These are phyloP conservation scores for Puccinia hordei DNA, from an alignment of 1,284 basidiomycete genomes.

Conservation along the genomic window DNA sequence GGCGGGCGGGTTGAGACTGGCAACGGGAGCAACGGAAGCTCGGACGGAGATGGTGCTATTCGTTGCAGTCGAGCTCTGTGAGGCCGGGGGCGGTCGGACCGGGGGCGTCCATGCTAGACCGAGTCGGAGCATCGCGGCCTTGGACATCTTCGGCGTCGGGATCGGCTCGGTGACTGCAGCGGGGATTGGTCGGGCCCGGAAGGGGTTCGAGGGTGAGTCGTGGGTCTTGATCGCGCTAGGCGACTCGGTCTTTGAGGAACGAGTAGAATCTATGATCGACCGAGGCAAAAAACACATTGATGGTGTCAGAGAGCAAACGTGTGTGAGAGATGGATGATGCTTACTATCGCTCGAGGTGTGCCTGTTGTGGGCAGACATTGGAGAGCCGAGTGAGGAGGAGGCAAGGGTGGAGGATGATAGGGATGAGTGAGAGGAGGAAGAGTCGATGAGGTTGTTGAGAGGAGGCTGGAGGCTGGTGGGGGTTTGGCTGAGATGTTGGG, in stretches of 20 bases:
- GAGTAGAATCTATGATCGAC: not conserved
- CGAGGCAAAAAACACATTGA: no score
- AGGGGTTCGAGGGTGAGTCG: not conserved
- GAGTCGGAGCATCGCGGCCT: slow-evolving; percentile 35
- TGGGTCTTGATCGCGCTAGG: not conserved
- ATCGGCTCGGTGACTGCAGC: slow-evolving; percentile 9
- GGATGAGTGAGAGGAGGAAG: not conserved
- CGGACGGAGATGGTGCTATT: not conserved
- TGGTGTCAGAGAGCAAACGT: no score
- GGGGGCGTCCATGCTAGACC: slow-evolving; percentile 36
- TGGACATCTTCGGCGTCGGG: slow-evolving; percentile 17
- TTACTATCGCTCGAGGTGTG: not conserved
- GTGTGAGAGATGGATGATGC: not conserved
- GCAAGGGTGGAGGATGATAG: not conserved
- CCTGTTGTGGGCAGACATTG: not conserved
- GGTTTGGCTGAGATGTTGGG: not conserved
- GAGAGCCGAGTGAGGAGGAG: not conserved
- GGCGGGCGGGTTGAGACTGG: slow-evolving; percentile 15
- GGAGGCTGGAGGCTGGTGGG: not conserved
- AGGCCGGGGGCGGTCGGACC: not conserved
- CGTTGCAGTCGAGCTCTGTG: not conserved
- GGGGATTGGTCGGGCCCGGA: slow-evolving; percentile 16
- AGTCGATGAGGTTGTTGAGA: not conserved
- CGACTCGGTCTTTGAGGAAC: not conserved
- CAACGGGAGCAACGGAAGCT: not conserved